Evolutionary conservation across 495 filamentous ascomycete genomes (phyloP).

Genomic region (Tuber aestivum): DNA sequence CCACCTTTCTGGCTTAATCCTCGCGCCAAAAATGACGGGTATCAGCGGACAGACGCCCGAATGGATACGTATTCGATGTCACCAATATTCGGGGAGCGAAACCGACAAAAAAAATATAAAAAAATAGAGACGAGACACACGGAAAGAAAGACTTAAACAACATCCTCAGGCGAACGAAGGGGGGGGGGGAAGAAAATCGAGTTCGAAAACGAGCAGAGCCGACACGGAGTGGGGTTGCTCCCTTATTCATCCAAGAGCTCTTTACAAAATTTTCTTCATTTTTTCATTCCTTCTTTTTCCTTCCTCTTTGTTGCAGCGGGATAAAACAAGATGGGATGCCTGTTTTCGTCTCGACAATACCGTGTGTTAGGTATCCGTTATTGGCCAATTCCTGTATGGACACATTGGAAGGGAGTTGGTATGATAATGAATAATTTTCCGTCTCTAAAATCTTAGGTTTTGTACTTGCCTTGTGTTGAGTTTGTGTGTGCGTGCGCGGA

Average conservation of each 20-base stretch:
- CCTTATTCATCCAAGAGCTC: neutral
- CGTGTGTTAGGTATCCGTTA: neutral
- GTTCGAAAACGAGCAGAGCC: neutral
- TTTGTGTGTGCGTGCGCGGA: neutral
- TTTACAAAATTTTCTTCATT: neutral
- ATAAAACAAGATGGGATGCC: neutral
- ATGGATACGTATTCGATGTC: slow-evolving; percentile 13
- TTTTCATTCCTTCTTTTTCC: neutral
- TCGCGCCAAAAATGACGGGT: slow-evolving; percentile 5
- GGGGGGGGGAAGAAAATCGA: neutral
- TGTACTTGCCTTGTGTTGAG: too few species aligned
- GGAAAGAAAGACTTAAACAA: slow-evolving; percentile 2
- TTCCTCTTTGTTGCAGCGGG: neutral
- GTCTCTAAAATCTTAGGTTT: neutral
- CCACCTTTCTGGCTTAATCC: neutral
- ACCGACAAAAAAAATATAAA: slow-evolving; percentile 14
- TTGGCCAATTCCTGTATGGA: neutral
- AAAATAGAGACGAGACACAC: slow-evolving; percentile 22
- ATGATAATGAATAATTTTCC: slow-evolving; percentile 1
- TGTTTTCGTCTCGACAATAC: neutral
- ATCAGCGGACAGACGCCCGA: neutral
- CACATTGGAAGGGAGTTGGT: neutral
- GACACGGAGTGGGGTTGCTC: neutral
- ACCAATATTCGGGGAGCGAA: slow-evolving; percentile 11
- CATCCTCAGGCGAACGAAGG: neutral